These are phyloP conservation scores for Ichthyophonus hoferi DNA, from an alignment of 208 protist species.

Conservation along the genomic window DNA sequence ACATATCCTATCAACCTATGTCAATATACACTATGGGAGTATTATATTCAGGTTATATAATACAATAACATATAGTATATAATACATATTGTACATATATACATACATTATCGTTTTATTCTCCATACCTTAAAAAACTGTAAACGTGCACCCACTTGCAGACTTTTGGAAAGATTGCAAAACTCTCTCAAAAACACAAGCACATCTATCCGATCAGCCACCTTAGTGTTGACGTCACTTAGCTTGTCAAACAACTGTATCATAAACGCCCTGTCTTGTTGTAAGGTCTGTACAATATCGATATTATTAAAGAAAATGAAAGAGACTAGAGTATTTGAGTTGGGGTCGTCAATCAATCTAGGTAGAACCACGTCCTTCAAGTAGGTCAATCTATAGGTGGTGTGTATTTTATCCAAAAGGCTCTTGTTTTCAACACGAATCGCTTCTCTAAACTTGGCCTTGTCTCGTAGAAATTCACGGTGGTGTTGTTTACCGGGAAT, in stretches of 20 bases:
- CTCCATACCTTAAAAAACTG: constrained; percentile 23
- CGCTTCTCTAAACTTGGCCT: constrained; percentile 61
- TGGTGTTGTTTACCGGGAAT: constrained; percentile 49
- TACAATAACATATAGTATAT: too few species aligned
- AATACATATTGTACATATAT: not conserved
- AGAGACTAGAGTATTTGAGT: constrained; percentile 60
- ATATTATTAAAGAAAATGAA: constrained; percentile 68
- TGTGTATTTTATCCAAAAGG: constrained; percentile 60
- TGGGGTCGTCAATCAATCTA: constrained; percentile 63
- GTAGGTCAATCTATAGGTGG: constrained; percentile 66
- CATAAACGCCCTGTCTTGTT: constrained; percentile 20
- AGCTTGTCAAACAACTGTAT: constrained; percentile 47
- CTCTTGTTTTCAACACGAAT: constrained; percentile 46
- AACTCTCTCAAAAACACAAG: constrained; percentile 59
- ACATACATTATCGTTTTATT: constrained; percentile 22
- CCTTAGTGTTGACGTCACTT: too few species aligned
- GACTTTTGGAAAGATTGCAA: constrained; percentile 54
- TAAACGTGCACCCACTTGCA: constrained; percentile 41
- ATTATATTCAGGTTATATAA: too few species aligned
- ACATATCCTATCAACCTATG: too few species aligned
- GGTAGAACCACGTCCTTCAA: constrained; percentile 64
- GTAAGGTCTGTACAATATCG: constrained; percentile 59
- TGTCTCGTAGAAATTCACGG: constrained; percentile 59
- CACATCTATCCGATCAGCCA: not conserved
- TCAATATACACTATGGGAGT: too few species aligned